These are phyloP conservation scores for Mycena vulgaris DNA, from an alignment of 768 basidiomycete genomes.

Conservation along the genomic window DNA sequence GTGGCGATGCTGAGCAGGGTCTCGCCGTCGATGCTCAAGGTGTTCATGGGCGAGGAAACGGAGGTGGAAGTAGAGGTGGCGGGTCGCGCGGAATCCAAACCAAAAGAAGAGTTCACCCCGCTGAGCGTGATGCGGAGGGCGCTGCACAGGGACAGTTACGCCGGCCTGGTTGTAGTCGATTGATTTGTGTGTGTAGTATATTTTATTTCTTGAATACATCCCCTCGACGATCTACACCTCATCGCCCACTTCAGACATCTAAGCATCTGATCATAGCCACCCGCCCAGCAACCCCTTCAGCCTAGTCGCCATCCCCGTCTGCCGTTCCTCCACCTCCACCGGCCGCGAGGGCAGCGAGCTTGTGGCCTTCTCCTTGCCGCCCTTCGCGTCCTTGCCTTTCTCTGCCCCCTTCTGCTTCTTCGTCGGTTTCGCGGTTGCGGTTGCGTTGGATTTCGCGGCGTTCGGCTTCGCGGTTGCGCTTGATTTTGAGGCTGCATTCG, in stretches of 20 bases:
- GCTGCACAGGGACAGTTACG: not conserved
- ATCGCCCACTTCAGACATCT: no score
- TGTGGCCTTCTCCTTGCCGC: no score
- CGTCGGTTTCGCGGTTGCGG: not conserved
- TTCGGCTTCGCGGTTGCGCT: not conserved
- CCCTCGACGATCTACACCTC: no score
- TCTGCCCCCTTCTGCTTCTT: not conserved
- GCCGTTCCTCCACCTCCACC: conserved; percentile 29
- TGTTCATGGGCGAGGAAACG: conserved; percentile 57
- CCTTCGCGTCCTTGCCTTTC: not conserved
- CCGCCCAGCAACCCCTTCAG: conserved; percentile 20
- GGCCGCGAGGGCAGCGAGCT: not conserved
- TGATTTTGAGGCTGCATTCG: no score
- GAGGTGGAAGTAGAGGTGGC: not conserved
- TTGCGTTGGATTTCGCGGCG: not conserved
- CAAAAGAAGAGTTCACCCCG: not conserved
- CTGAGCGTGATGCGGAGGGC: not conserved
- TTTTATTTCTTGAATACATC: no score
- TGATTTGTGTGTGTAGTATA: not conserved
- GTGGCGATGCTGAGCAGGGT: conserved; percentile 82
- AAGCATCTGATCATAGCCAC: not conserved
- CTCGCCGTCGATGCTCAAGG: conserved; percentile 78
- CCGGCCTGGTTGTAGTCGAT: not conserved
- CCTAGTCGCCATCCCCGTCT: conserved; percentile 6
- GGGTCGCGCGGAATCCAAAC: not conserved